A percentile compares a stretch with the other conserved stretches of the same genome.
These are phyloP conservation scores for Lasiodiplodia sp. DNA, from an alignment of 2,329 filamentous ascomycete species.

Conservation along the genomic window DNA sequence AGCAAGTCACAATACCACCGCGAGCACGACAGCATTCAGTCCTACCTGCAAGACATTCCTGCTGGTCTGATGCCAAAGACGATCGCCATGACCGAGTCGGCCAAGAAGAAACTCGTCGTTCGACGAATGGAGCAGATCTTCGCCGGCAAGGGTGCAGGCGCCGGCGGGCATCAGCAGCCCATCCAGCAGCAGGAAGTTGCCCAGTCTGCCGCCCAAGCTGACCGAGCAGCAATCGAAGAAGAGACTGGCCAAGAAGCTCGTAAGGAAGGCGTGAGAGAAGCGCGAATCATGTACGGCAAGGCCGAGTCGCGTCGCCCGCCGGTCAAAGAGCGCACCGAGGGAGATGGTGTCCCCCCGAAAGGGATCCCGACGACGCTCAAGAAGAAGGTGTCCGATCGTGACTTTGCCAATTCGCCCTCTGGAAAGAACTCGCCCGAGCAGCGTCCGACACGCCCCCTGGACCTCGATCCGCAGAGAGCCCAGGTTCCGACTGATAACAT, in stretches of 20 bases:
- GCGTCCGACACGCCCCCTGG: constrained; percentile 76
- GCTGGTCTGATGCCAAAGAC: constrained; percentile 69
- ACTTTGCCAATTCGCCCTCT: background rate
- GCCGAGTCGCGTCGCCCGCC: background rate
- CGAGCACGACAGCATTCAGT: constrained; percentile 65
- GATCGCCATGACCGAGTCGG: constrained; percentile 70
- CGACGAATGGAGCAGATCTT: constrained; percentile 81
- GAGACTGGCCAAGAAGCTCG: constrained; percentile 45
- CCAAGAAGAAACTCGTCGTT: constrained; percentile 80
- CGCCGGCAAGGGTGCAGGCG: constrained; percentile 67
- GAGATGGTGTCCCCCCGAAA: background rate
- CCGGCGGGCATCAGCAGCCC: constrained; percentile 55
- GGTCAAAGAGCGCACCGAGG: background rate
- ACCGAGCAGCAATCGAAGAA: constrained; percentile 48
- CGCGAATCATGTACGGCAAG: constrained; percentile 50
- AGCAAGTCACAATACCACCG: background rate
- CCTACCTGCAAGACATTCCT: constrained; percentile 75
- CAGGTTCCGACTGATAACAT: constrained; percentile 81
- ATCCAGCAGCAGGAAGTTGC: constrained; percentile 66
- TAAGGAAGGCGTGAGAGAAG: constrained; percentile 55
- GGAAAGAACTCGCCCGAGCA: constrained; percentile 65
- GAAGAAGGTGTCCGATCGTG: background rate
- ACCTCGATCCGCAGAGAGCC: constrained; percentile 78
- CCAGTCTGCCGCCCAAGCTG: constrained; percentile 59
- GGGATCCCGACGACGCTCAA: background rate